These are phyloP conservation scores for Lizanozyma gosingica DNA, from an alignment of 1,139 yeast genomes.

Conservation along the genomic window DNA sequence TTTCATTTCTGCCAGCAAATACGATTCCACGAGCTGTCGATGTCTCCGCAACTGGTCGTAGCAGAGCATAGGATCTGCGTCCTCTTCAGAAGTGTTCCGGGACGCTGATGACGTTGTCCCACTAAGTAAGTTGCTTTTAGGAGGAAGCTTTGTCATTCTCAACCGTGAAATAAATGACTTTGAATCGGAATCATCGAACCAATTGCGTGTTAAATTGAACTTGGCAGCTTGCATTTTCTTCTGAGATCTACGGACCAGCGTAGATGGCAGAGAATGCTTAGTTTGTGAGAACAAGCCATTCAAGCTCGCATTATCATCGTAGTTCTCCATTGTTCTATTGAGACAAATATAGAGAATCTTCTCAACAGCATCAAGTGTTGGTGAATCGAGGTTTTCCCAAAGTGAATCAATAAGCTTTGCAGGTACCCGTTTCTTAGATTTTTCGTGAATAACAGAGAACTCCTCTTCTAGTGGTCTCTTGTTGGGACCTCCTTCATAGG, in stretches of 20 bases:
- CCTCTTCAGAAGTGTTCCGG: conserved; percentile 15
- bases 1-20: conserved; percentile 32
- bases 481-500: too few species aligned
- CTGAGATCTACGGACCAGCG: conserved; percentile 2
- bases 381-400: conserved; percentile 25
- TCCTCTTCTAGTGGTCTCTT: too few species aligned
- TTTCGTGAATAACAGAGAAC: conserved; percentile 5
- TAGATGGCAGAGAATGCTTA: too few species aligned
- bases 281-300: too few species aligned
- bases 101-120: conserved; percentile 6
- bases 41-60: conserved; percentile 23
- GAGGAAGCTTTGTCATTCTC: conserved; percentile 27
- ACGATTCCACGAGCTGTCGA: conserved; percentile 27
- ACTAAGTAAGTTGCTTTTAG: conserved; percentile 12
- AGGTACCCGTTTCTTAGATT: conserved; percentile 15
- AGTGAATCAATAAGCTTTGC: conserved; percentile 24
- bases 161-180: conserved; percentile 26
- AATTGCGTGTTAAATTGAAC: conserved; percentile 17
- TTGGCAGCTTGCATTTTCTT: conserved; percentile 20
- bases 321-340: conserved; percentile 23
- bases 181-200: conserved; percentile 19
- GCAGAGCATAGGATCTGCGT: conserved; percentile 15
- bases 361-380: conserved; percentile 16
- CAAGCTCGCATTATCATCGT: conserved; percentile 7
- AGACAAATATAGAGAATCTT: conserved; percentile 23